Evolutionary conservation across 23 red algal species (phyloP).

Genomic region (Chondrus crispus): DNA sequence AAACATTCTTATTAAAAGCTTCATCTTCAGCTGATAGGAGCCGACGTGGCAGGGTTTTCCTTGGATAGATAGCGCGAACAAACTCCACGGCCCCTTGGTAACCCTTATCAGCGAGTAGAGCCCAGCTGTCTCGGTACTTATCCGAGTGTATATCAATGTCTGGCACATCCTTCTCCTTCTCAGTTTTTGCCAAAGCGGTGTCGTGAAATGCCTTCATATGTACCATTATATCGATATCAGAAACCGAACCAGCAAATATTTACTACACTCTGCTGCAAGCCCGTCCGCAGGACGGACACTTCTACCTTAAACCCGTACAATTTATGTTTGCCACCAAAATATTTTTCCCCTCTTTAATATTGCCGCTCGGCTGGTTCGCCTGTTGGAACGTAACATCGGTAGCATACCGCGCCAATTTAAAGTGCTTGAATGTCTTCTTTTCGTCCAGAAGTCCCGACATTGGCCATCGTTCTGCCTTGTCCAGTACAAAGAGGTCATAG

Average conservation of each 20-base stretch:
- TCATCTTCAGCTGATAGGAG: neutral
- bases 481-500: neutral
- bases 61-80: neutral
- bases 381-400: neutral
- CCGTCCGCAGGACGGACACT: neutral
- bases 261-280: neutral
- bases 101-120: constrained; percentile 11
- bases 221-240: constrained; percentile 21
- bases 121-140: neutral
- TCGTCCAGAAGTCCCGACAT: neutral
- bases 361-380: neutral
- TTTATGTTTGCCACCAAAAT: neutral
- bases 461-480: neutral
- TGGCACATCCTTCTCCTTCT: neutral
- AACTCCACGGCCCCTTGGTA: neutral
- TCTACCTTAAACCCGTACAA: neutral
- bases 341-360: neutral
- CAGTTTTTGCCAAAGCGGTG: neutral
- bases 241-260: neutral
- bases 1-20: neutral
- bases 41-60: neutral
- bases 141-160: neutral
- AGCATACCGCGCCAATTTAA: neutral
- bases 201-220: neutral
- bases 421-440: neutral